A percentile compares a stretch with the other conserved stretches of the same genome.
These are phyloP conservation scores for Starmerella gropengiesseri DNA, from an alignment of 805 yeast genomes.

Conservation along the genomic window DNA sequence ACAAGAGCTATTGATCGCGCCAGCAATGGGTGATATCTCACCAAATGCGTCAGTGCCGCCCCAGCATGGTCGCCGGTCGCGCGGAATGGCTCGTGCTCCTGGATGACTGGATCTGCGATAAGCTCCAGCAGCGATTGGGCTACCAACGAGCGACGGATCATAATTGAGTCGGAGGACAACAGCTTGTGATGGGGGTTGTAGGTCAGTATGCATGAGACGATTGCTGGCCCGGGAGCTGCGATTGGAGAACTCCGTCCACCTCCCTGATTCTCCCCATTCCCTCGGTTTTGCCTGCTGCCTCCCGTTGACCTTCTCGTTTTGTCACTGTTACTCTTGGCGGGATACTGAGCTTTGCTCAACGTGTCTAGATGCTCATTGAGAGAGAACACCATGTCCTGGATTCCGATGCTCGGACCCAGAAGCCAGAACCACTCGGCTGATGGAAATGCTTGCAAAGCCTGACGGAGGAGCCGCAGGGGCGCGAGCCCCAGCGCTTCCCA, in stretches of 20 bases:
- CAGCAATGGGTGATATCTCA: constrained; percentile 13
- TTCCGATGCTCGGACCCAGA: constrained; percentile 46
- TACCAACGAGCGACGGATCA: constrained; percentile 2
- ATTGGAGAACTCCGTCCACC: too few relatives aligned
- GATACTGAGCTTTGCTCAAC: background rate
- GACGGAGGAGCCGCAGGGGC: constrained; percentile 48
- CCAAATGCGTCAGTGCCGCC: constrained; percentile 11
- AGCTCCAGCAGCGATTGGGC: constrained; percentile 8
- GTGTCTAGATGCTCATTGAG: background rate
- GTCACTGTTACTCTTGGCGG: background rate
- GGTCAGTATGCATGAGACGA: constrained; percentile 1
- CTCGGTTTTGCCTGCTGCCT: too few relatives aligned
- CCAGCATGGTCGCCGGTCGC: constrained; percentile 11
- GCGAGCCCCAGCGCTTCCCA: constrained; percentile 39
- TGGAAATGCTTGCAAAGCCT: constrained; percentile 87
- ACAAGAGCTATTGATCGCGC: constrained; percentile 8
- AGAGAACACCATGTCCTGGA: background rate
- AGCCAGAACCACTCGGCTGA: constrained; percentile 75
- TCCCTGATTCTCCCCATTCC: too few relatives aligned
- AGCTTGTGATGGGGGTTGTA: background rate
- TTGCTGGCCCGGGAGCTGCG: too few relatives aligned
- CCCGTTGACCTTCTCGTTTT: too few relatives aligned
- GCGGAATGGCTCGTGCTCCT: constrained; percentile 5
- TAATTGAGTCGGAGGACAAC: constrained; percentile 7
- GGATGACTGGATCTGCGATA: constrained; percentile 8